Evolutionary conservation across 352 stramenopile genomes (phyloP).

Genomic region (Globisporangium irregulare): DNA sequence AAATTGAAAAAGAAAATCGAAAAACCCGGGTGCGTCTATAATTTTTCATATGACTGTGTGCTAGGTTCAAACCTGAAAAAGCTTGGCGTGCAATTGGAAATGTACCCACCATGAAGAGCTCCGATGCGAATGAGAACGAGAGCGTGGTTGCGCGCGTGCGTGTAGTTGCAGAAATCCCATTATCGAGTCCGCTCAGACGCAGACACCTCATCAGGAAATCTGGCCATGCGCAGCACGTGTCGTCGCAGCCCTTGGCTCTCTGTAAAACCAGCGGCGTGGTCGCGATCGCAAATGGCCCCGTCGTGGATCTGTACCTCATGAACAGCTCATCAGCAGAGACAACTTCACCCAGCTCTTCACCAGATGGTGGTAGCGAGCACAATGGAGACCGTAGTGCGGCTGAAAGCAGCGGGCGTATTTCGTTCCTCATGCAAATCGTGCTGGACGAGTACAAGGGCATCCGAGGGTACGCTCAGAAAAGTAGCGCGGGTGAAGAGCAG

Average conservation of each 20-base stretch:
- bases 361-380: neutral
- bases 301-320: constrained; percentile 45
- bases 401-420: constrained; percentile 9
- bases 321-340: constrained; percentile 5
- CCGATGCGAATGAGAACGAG: neutral
- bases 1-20: no score
- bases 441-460: constrained; percentile 29
- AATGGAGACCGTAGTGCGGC: neutral
- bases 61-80: neutral
- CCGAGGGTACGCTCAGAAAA: constrained; percentile 12
- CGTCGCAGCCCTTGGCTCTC: constrained; percentile 31
- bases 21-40: no score
- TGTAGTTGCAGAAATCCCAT: neutral
- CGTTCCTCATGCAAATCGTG: constrained; percentile 40
- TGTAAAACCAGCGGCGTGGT: constrained; percentile 35
- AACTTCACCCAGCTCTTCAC: neutral
- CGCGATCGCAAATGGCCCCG: constrained; percentile 41
- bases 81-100: constrained; percentile 2
- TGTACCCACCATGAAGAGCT: constrained; percentile 4
- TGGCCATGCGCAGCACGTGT: neutral
- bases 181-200: neutral
- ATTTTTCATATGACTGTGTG: neutral
- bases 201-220: neutral
- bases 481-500: neutral
- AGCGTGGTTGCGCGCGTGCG: neutral